Evolutionary conservation across 495 filamentous ascomycete species (phyloP).

Genomic region (Penicillium lividum): DNA sequence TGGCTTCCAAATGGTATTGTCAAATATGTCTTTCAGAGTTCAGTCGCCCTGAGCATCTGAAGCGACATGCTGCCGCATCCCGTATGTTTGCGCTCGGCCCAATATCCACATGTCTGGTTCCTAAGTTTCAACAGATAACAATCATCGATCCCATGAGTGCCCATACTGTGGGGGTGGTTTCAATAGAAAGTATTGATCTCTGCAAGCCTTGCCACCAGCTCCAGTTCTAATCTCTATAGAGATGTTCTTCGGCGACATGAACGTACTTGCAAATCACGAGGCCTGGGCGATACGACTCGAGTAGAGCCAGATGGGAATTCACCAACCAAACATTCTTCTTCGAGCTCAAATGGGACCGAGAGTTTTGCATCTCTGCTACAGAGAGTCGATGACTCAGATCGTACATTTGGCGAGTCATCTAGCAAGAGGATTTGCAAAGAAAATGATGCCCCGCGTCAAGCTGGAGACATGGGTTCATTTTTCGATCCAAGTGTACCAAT

Average conservation of each 20-base stretch:
- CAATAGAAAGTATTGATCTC: slow-evolving; percentile 14
- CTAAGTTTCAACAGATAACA: slow-evolving; percentile 14
- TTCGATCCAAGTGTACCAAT: not conserved
- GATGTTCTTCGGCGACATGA: slow-evolving; percentile 30
- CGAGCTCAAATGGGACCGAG: not conserved
- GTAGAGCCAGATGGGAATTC: not conserved
- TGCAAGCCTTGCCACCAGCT: not conserved
- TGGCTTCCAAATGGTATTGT: slow-evolving; percentile 20
- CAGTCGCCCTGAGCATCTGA: slow-evolving; percentile 30
- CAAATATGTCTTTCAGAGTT: slow-evolving; percentile 19
- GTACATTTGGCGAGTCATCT: not conserved
- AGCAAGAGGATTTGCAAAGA: not conserved
- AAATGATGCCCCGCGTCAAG: not conserved
- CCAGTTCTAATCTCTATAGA: slow-evolving; percentile 8
- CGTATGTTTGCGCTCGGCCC: slow-evolving; percentile 15
- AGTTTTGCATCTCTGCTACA: not conserved
- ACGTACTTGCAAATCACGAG: slow-evolving; percentile 27
- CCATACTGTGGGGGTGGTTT: slow-evolving; percentile 18
- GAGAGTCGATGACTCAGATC: not conserved
- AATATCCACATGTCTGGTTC: not conserved
- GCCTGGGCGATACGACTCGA: not conserved
- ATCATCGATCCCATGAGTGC: slow-evolving; percentile 23
- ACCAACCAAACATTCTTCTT: not conserved
- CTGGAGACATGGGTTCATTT: not conserved
- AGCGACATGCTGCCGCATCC: slow-evolving; percentile 22